These are phyloP conservation scores for Phyllosticta capitalensis DNA, from an alignment of 2,329 filamentous ascomycete genomes.

Conservation along the genomic window DNA sequence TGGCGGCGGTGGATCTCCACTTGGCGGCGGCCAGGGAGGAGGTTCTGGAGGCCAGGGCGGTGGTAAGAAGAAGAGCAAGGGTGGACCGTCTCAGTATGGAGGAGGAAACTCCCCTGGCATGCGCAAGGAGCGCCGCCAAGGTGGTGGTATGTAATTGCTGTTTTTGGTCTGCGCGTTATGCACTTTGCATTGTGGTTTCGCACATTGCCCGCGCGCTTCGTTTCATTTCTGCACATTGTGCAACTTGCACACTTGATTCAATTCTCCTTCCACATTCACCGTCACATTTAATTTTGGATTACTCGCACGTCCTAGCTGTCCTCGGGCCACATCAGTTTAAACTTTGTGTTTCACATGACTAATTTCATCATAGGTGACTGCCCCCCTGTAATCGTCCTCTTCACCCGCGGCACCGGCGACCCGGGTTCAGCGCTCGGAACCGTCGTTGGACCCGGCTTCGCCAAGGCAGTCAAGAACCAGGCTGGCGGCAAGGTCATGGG, in stretches of 20 bases:
- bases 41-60: too few relatives aligned
- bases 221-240: too few relatives aligned
- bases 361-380: not conserved
- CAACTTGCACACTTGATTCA: too few relatives aligned
- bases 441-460: constrained; percentile 42
- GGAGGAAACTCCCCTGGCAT: not conserved
- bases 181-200: not conserved
- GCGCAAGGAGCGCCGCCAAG: not conserved
- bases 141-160: not conserved
- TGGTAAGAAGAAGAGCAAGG: not conserved
- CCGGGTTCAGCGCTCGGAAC: constrained; percentile 40
- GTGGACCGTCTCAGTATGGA: not conserved
- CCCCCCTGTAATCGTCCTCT: constrained; percentile 41
- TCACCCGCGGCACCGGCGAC: constrained; percentile 47
- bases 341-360: not conserved
- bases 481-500: constrained; percentile 42
- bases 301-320: too few relatives aligned
- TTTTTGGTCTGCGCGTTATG: not conserved
- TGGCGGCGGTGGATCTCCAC: not conserved
- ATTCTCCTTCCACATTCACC: too few relatives aligned
- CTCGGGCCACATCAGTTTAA: too few relatives aligned
- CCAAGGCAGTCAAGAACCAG: constrained; percentile 33
- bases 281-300: too few relatives aligned
- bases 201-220: not conserved
- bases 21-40: too few relatives aligned